phyloP scores from a whole-genome alignment of 2,329 filamentous ascomycete species.

The Atkinsonella texensis region DNA sequence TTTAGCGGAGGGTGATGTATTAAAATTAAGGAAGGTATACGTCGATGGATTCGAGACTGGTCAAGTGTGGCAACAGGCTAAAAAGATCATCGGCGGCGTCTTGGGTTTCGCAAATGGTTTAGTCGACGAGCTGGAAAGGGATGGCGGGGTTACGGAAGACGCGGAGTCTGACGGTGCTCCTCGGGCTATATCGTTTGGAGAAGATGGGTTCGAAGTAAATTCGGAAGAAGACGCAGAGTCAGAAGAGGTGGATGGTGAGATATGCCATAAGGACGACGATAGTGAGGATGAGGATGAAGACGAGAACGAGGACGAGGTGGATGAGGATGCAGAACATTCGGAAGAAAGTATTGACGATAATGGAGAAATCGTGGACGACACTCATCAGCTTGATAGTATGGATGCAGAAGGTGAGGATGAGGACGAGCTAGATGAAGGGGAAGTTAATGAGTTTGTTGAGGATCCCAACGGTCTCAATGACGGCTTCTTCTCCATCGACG shows the following conservation, averaged over 20 bases:
- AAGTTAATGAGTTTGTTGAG: conserved; percentile 32
- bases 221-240: conserved; percentile 19
- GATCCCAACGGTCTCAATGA: conserved; percentile 83
- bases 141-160: conserved; percentile 29
- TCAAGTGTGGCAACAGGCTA: conserved; percentile 91
- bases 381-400: conserved; percentile 21
- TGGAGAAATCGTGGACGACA: conserved; percentile 22
- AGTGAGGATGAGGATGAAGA: conserved; percentile 13
- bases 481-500: conserved; percentile 94
- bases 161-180: conserved; percentile 17
- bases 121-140: conserved; percentile 37
- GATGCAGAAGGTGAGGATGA: conserved; percentile 24
- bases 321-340: conserved; percentile 19
- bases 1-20: conserved; percentile 31
- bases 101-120: conserved; percentile 35
- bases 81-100: conserved; percentile 57
- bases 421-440: conserved; percentile 21
- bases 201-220: conserved; percentile 19
- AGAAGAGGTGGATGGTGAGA: conserved; percentile 17
- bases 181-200: conserved; percentile 14
- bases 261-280: conserved; percentile 3
- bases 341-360: conserved; percentile 13
- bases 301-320: conserved; percentile 23
- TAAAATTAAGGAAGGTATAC: conserved; percentile 76
- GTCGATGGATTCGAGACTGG: conserved; percentile 75